A percentile compares a stretch with the other conserved stretches of the same genome.
phyloP scores from a whole-genome alignment of 1,139 yeast genomes.

The Geotrichum macrosporum region DNA sequence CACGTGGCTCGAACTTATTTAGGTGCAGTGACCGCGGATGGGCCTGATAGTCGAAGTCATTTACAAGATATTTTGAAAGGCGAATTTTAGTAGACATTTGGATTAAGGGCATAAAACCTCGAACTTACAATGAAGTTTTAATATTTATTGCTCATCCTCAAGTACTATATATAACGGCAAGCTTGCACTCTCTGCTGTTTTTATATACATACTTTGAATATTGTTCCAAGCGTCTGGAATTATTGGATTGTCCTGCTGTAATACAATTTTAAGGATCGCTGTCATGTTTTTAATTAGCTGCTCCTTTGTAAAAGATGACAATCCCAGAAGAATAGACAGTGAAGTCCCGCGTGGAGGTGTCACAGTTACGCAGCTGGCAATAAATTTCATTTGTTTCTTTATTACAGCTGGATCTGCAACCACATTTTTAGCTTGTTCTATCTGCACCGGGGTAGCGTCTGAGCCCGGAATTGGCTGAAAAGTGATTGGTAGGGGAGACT shows the following conservation, averaged over 20 bases:
- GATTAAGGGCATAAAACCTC: no score
- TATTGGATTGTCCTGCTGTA: constrained; percentile 19
- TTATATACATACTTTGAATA: constrained; percentile 24
- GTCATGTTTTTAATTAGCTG: constrained; percentile 29
- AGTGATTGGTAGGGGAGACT: constrained; percentile 28
- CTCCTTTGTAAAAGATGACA: constrained; percentile 23
- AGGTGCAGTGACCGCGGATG: neutral
- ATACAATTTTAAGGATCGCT: constrained; percentile 24
- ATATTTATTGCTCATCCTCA: no score
- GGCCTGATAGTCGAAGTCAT: no score
- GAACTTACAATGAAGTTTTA: no score
- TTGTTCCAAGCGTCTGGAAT: constrained; percentile 25
- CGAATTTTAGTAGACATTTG: no score
- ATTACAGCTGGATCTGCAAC: constrained; percentile 27
- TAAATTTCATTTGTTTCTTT: constrained; percentile 27
- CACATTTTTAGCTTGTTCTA: constrained; percentile 17
- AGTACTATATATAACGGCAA: constrained; percentile 24
- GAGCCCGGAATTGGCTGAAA: constrained; percentile 21
- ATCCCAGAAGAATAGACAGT: constrained; percentile 30
- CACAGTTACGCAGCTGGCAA: constrained; percentile 28
- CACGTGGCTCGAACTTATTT: neutral
- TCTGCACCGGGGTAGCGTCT: constrained; percentile 23
- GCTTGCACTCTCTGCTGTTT: constrained; percentile 30
- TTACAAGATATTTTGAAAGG: no score
- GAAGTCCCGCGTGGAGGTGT: constrained; percentile 30